A percentile compares a stretch with the other conserved stretches of the same genome.
phyloP scores from a whole-genome alignment of 129 eudicot species.

The Centaurea solstitialis region DNA sequence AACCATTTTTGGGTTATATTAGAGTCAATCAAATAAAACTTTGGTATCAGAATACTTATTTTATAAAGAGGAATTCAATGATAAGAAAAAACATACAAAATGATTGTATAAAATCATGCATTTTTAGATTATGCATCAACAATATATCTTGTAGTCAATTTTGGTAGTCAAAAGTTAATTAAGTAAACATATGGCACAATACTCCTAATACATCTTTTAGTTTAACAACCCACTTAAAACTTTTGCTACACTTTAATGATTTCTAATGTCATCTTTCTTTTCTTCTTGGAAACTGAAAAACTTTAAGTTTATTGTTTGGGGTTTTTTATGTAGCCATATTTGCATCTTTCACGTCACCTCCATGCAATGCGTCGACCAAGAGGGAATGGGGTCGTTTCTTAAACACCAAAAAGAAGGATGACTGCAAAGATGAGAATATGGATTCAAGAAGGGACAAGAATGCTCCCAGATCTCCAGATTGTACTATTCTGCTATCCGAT shows the following conservation, averaged over 20 bases:
- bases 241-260: background rate
- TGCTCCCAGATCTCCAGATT: constrained; percentile 44
- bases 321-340: constrained; percentile 51
- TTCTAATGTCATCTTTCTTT: background rate
- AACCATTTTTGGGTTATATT: background rate
- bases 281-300: background rate
- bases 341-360: constrained; percentile 74
- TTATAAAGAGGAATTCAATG: background rate
- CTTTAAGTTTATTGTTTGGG: background rate
- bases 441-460: constrained; percentile 2
- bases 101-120: background rate
- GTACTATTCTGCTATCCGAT: constrained; percentile 50
- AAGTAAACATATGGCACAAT: background rate
- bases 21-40: background rate
- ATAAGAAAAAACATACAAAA: background rate
- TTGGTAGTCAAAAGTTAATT: background rate
- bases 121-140: background rate
- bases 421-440: constrained; percentile 14
- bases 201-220: background rate
- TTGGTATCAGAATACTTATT: background rate
- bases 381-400: constrained; percentile 88
- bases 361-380: constrained; percentile 87
- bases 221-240: background rate
- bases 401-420: constrained; percentile 42
- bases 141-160: background rate